Evolutionary conservation across 495 filamentous ascomycete species (phyloP), one percentile per base, ranked within the genome.

Genomic region (Penicillium arizonense): DNA sequence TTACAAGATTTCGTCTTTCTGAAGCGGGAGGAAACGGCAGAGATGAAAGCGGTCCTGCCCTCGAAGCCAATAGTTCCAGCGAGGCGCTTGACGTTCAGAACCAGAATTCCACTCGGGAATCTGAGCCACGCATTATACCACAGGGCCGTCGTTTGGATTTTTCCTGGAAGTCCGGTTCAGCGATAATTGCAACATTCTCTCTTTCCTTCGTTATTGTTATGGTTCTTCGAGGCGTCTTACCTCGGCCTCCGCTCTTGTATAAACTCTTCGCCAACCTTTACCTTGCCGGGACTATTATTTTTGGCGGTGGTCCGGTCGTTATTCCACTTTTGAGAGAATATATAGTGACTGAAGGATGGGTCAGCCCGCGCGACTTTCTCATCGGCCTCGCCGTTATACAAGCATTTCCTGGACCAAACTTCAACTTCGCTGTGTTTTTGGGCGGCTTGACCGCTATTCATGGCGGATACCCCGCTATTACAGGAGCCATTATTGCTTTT

Each of bases 371-470:
- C n/a, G 44, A 47, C 21, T 47, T 47, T 16, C 44, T 47, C 14
- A 47, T 47, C 44, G 44, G 44, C 14, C 44, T 47, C 16, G 44
- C 44, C 6, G n/a, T 47, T 21, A 47, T 47, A 20, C 44, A 47
- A 36, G 44, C 44, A 35, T 47, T 24, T 21, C 44, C 44, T 21
- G 44, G 44, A 6, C 44, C 44, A 16, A 47, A 47, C 16, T 47
- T 47, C 44, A 47, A 47, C 30, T 47, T 47, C 21, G 44, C 44
- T 21, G 44, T 47, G 6, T 47, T 47, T 21, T 36, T 47, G 44
- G 44, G 44, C 11, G 21, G 30, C 10, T 23, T 47, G 8, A 36
- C 44, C 9, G 30, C 30, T 21, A 35, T 35, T 5, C 44, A 36
- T 23, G 30, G 30, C 14, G 30, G 30, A 47, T 36, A 35, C 11